Percentiles rank a stretch among this genome's conserved stretches.
These are phyloP conservation scores for Camellia lanceoleosa DNA, from an alignment of 148 eudicot genomes.

Conservation along the genomic window DNA sequence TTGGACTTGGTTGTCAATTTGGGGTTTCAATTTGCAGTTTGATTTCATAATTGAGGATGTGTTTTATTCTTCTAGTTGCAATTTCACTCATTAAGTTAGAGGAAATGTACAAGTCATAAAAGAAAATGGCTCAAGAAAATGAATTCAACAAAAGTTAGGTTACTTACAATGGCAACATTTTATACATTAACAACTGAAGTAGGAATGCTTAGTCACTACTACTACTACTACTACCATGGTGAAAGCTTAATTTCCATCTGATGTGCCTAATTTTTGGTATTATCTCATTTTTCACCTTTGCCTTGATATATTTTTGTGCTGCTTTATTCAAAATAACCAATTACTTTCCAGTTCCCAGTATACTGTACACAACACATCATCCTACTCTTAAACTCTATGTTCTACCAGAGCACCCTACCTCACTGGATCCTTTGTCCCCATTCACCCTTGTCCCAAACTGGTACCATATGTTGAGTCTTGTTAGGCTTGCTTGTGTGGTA, in stretches of 20 bases:
- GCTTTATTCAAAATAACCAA: background rate
- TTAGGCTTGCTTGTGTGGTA: no score
- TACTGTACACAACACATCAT: background rate
- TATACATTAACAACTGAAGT: background rate
- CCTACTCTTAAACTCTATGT: background rate
- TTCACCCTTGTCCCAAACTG: no score
- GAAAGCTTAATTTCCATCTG: background rate
- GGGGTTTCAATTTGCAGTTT: background rate
- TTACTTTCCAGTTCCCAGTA: background rate
- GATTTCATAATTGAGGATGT: background rate
- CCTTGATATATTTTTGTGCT: background rate
- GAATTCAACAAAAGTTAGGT: background rate
- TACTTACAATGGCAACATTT: background rate
- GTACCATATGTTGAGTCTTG: no score
- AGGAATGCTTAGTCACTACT: background rate
- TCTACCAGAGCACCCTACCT: background rate
- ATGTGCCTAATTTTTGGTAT: background rate
- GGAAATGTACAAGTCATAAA: background rate
- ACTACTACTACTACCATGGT: background rate
- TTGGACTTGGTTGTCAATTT: background rate
- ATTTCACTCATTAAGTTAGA: background rate
- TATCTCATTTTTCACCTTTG: background rate
- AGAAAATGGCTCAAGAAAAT: background rate
- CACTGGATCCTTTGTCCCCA: no score
- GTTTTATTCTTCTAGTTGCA: background rate